Percentiles rank a stretch among this genome's conserved stretches.
Evolutionary conservation across 2,329 filamentous ascomycete species (phyloP).

Genomic region (Gnomoniopsis sp.): DNA sequence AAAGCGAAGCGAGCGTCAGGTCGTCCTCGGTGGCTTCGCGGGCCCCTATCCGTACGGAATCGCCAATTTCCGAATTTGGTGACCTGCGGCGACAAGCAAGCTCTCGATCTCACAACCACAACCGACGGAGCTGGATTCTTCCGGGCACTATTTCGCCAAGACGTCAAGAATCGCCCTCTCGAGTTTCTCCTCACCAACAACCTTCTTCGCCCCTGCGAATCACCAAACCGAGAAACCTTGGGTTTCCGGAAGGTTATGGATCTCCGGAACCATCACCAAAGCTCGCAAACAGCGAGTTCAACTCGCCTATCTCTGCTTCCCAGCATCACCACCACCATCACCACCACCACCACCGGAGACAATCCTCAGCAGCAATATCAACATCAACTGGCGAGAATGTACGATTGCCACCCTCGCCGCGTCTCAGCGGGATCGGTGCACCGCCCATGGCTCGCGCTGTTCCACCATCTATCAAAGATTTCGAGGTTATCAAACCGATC

Average conservation of each 20-base stretch:
- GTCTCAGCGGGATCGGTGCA: constrained; percentile 69
- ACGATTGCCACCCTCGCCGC: constrained; percentile 76
- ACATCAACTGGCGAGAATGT: constrained; percentile 42
- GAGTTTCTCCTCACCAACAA: constrained; percentile 49
- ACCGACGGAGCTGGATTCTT: constrained; percentile 82
- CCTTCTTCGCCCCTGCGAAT: constrained; percentile 86
- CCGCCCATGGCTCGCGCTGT: constrained; percentile 84
- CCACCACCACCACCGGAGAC: constrained; percentile 63
- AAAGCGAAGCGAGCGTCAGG: constrained; percentile 83
- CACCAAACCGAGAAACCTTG: constrained; percentile 69
- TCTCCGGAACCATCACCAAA: constrained; percentile 91
- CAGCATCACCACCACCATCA: constrained; percentile 60
- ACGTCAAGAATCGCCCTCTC: constrained; percentile 84
- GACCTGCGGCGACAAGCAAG: constrained; percentile 72
- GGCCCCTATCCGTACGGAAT: constrained; percentile 71
- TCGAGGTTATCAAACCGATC: constrained; percentile 99
- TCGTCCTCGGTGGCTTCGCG: constrained; percentile 74
- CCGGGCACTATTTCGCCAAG: constrained; percentile 74
- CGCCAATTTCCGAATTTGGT: constrained; percentile 83
- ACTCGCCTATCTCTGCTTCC: constrained; percentile 64
- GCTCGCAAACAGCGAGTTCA: constrained; percentile 77
- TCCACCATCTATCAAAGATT: constrained; percentile 96
- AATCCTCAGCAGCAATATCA: constrained; percentile 87
- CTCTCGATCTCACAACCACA: constrained; percentile 78
- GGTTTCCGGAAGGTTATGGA: constrained; percentile 60